These are phyloP conservation scores for Anthoceros angustus DNA, from an alignment of 225 moss, liverwort and hornwort species.

Conservation along the genomic window DNA sequence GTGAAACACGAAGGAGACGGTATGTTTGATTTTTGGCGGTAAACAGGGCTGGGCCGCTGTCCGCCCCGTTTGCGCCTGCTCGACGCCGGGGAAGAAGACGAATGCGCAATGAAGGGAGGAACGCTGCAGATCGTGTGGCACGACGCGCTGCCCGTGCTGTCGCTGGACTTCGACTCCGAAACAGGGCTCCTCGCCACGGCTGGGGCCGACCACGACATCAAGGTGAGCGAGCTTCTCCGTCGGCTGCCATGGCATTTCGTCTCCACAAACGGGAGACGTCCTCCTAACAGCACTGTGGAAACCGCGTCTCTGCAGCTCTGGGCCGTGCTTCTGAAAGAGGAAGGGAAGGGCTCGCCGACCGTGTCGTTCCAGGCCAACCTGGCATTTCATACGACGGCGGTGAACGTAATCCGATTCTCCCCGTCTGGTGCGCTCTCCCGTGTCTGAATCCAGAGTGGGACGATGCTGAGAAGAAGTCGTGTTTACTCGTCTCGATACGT, in stretches of 20 bases:
- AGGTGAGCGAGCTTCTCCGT: conserved; percentile 21
- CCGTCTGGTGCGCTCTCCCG: conserved; percentile 39
- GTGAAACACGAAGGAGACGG: too few species aligned
- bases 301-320: conserved; percentile 41
- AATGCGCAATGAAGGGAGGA: conserved; percentile 57
- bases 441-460: background rate
- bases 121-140: conserved; percentile 96
- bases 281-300: background rate
- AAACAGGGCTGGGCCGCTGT: too few species aligned
- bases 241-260: too few species aligned
- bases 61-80: too few species aligned
- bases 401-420: conserved; percentile 72
- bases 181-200: conserved; percentile 78
- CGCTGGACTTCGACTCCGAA: conserved; percentile 63
- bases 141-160: conserved; percentile 62
- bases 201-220: conserved; percentile 84
- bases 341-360: conserved; percentile 35
- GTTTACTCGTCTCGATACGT: background rate
- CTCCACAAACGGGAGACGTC: too few species aligned
- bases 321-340: conserved; percentile 48
- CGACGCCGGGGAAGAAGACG: too few species aligned
- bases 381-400: conserved; percentile 64
- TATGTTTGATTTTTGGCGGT: too few species aligned
- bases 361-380: conserved; percentile 59
- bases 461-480: background rate